Conservation (phyloP, 2,329 filamentous ascomycete genomes). For the Thelonectria rubi region DNA sequence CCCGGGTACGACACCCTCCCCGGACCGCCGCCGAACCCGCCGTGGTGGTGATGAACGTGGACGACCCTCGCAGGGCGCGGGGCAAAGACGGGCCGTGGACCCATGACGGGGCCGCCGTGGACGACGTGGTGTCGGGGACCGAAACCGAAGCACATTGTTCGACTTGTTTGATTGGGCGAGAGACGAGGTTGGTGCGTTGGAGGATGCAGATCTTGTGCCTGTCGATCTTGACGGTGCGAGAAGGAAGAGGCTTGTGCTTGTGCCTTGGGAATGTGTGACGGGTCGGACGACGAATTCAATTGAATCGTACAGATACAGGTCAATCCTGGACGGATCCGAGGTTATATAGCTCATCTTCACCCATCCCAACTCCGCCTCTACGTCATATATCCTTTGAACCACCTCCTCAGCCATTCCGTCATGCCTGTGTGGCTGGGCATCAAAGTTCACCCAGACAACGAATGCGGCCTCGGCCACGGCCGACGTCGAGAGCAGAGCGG, state of each 20-base stretch:
- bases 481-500: not conserved
- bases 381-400: too few relatives aligned
- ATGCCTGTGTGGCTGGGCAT: too few relatives aligned
- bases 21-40: not conserved
- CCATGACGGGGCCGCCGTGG: not conserved
- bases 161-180: not conserved
- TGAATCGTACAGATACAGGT: not conserved
- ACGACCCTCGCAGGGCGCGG: not conserved
- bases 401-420: too few relatives aligned
- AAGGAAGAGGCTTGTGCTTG: too few relatives aligned
- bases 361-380: too few relatives aligned
- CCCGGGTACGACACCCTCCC: not conserved
- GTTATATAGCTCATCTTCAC: not conserved
- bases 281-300: not conserved
- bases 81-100: not conserved
- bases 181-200: not conserved
- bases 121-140: conserved; percentile 3
- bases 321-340: not conserved
- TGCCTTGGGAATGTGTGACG: not conserved
- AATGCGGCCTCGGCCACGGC: not conserved
- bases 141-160: not conserved
- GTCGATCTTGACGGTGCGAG: not conserved
- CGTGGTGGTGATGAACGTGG: not conserved
- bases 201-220: not conserved
- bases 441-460: not conserved